Evolutionary conservation across 345 rosid genomes (phyloP).

Genomic region (Sisymbrium altissimum): DNA sequence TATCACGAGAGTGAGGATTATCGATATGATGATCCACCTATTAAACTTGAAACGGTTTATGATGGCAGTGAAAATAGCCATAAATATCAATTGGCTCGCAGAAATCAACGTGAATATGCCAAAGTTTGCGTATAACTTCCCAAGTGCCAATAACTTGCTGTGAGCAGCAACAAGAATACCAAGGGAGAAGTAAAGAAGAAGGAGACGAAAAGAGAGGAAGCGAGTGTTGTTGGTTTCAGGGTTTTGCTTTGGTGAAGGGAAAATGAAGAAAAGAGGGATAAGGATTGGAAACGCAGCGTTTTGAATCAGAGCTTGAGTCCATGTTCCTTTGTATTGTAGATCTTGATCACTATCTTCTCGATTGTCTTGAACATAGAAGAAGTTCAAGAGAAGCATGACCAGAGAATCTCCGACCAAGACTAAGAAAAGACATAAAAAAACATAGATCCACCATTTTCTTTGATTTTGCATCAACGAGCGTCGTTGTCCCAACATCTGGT

Average conservation of each 20-base stretch:
- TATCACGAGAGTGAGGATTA: conserved; percentile 24
- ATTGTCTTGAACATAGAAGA: conserved; percentile 29
- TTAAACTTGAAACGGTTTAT: conserved; percentile 47
- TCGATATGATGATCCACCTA: conserved; percentile 42
- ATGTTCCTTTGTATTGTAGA: conserved; percentile 33
- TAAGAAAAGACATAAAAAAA: conserved; percentile 17
- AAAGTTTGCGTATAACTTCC: conserved; percentile 34
- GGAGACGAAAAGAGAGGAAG: conserved; percentile 7
- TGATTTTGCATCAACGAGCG: conserved; percentile 4
- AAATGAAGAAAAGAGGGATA: conserved; percentile 28
- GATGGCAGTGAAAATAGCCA: conserved; percentile 36
- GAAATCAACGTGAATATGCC: conserved; percentile 23
- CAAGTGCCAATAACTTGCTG: conserved; percentile 33
- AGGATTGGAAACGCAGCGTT: conserved; percentile 31
- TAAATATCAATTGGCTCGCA: conserved; percentile 34
- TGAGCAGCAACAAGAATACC: conserved; percentile 38
- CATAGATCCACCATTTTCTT: conserved; percentile 25
- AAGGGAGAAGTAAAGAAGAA: conserved; percentile 30
- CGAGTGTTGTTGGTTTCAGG: conserved; percentile 5
- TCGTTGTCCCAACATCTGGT: conserved; percentile 12
- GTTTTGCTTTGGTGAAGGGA: conserved; percentile 15
- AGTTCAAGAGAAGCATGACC: conserved; percentile 29
- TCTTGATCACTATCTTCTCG: conserved; percentile 26
- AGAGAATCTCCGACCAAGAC: conserved; percentile 22
- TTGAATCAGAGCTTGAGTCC: conserved; percentile 34